These are phyloP conservation scores for Larix kaempferi DNA, from an alignment of 75 land plant genomes.

Conservation along the genomic window DNA sequence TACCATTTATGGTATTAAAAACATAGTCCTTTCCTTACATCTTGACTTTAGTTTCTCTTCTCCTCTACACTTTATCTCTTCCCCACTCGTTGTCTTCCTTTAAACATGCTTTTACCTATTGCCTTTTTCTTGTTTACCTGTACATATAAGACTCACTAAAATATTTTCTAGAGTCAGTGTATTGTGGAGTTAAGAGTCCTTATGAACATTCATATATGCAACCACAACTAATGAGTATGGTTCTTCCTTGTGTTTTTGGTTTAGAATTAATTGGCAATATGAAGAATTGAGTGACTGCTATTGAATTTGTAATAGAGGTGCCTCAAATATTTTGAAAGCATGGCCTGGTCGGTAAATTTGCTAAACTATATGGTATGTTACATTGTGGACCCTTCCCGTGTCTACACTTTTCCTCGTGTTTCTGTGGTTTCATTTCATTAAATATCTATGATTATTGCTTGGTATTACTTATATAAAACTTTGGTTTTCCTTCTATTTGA, in stretches of 20 bases:
- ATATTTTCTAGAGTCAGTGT: not conserved
- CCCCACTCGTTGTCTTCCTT: too few relatives aligned
- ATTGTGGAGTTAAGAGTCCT: not conserved
- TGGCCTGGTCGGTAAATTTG: slow-evolving; percentile 96
- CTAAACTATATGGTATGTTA: slow-evolving; percentile 78
- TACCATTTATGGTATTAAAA: too few relatives aligned
- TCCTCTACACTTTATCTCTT: too few relatives aligned
- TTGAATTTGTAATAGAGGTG: slow-evolving; percentile 82
- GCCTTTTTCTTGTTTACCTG: not conserved
- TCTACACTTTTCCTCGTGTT: not conserved
- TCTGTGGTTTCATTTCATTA: not conserved
- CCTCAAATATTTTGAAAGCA: slow-evolving; percentile 93
- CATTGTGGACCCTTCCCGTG: not conserved
- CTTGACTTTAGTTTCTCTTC: too few relatives aligned
- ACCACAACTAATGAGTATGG: slow-evolving; percentile 93
- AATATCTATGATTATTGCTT: not conserved
- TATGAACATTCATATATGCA: not conserved
- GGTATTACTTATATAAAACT: not conserved
- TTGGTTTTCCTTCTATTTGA: not conserved
- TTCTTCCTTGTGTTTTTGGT: slow-evolving; percentile 92
- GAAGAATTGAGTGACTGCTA: slow-evolving; percentile 79
- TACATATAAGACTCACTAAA: not conserved
- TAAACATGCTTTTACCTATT: too few relatives aligned
- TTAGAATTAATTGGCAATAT: slow-evolving; percentile 77
- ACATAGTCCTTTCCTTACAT: too few relatives aligned